These are phyloP conservation scores for Eutrema japonicum DNA, from an alignment of 345 rosid genomes.

Conservation along the genomic window DNA sequence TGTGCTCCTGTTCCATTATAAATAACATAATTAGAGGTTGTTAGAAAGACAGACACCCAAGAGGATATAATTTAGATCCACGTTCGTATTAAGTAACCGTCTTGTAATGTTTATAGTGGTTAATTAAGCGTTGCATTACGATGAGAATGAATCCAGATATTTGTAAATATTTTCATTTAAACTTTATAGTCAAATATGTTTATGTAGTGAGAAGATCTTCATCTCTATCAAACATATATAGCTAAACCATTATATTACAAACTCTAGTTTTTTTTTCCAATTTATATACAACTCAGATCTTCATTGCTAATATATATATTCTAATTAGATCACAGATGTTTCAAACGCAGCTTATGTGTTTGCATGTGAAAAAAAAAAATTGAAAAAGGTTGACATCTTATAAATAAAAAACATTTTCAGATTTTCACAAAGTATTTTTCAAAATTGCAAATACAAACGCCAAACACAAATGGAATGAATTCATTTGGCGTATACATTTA, in stretches of 20 bases:
- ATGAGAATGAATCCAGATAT: not conserved
- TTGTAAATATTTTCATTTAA: not conserved
- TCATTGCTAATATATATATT: too few species aligned
- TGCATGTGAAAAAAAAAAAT: not conserved
- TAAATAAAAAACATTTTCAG: not conserved
- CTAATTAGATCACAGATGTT: not conserved
- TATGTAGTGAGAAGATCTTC: not conserved
- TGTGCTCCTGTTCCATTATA: constrained; percentile 58
- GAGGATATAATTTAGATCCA: constrained; percentile 1
- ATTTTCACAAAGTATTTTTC: not conserved
- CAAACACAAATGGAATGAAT: not conserved
- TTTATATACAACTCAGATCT: not conserved
- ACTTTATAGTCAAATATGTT: not conserved
- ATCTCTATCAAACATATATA: not conserved
- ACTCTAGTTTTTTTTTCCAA: too few species aligned
- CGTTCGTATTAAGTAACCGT: not conserved
- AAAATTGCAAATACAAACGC: not conserved
- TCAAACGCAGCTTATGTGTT: not conserved
- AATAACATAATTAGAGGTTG: not conserved
- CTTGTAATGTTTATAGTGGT: not conserved
- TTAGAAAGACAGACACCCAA: not conserved
- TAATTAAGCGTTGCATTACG: not conserved
- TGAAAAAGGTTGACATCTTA: not conserved
- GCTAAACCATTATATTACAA: not conserved
- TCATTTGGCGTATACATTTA: not conserved